Evolutionary conservation across 306 rosid genomes (phyloP).

Genomic region (Alnus glutinosa): DNA sequence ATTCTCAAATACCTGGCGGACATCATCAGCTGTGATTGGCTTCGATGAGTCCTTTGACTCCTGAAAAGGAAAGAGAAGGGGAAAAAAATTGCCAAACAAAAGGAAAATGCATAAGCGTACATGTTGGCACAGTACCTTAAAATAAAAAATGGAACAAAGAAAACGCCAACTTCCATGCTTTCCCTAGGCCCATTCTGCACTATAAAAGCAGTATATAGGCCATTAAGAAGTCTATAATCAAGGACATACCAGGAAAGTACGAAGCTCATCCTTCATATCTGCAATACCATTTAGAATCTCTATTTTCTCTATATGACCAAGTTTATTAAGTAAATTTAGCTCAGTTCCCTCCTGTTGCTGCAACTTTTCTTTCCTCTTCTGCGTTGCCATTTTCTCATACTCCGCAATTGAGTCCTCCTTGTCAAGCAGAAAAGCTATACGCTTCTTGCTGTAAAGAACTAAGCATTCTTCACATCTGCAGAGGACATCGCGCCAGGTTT

Average conservation of each 20-base stretch:
- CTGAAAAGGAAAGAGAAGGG: constrained; percentile 40
- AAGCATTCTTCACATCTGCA: constrained; percentile 78
- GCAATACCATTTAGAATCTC: constrained; percentile 92
- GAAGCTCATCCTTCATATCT: constrained; percentile 91
- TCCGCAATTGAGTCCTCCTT: constrained; percentile 86
- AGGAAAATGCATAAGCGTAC: neutral
- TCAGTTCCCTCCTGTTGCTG: constrained; percentile 82
- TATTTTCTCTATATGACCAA: constrained; percentile 92
- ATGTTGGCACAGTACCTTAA: constrained; percentile 16
- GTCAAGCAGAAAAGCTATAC: constrained; percentile 64
- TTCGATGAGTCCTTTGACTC: constrained; percentile 84
- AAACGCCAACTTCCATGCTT: constrained; percentile 6
- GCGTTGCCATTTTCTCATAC: constrained; percentile 86
- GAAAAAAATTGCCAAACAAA: neutral
- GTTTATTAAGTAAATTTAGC: constrained; percentile 59
- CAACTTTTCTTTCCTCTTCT: constrained; percentile 80
- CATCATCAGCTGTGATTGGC: constrained; percentile 82
- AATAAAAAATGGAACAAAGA: constrained; percentile 9
- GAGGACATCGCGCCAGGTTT: constrained; percentile 79
- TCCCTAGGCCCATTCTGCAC: neutral
- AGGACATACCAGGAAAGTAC: constrained; percentile 69
- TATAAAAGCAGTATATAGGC: neutral
- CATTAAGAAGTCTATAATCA: constrained; percentile 1
- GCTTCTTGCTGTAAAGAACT: constrained; percentile 58
- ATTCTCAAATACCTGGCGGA: constrained; percentile 83